Evolutionary conservation across 495 filamentous ascomycete genomes (phyloP), one percentile per base, ranked within the genome.

Genomic region (Collariella sp.): DNA sequence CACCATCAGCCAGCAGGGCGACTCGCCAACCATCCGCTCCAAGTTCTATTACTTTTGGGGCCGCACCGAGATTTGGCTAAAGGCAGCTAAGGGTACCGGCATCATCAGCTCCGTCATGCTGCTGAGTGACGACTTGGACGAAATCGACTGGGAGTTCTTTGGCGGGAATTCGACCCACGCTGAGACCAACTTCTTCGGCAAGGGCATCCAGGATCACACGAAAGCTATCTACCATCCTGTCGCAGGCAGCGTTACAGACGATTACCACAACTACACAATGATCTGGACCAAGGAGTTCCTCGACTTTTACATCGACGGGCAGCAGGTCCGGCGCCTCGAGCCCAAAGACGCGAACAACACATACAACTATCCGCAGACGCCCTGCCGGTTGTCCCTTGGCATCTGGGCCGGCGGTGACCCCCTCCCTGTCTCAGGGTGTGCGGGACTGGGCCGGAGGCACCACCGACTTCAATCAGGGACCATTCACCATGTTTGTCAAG

Each of bases 81-180:
- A 90, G 72, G 82, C 85, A 10, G 81, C 89, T 7, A 70, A 72
- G 5, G 89, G 89, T 18, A 72, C 70, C 15, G 89, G 89, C 56
- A 82, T 95, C 55, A 82, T 94, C 65, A 89, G 85, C 70, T 88
- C 84, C 52, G 81, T 89, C 48, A 88, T 94, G 38, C 74, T 91
- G 61, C 79, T 89, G 60, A 90, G 86, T 31, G 89, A 94, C 59
- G 83, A 87, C 59, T 75, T 94, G 18, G 90, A 96, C 63, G 90
- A 96, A 64, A 85, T 96, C 52, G 90, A 95, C 67, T 91, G 85
- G 84, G 89, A 91, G 65, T 91, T 87, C 72, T 77, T 88, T 18
- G 86, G 88, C 43, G 81, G 77, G 26, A 81, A 88, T 59, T 65
- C 69, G 39, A 73, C 71, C 41, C 64, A 76, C 22, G 86, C 81